Evolutionary conservation across 192 early-diverging fungal genomes (phyloP), one percentile per base, ranked within the genome.

Genomic region (Oehlia diaphana): DNA sequence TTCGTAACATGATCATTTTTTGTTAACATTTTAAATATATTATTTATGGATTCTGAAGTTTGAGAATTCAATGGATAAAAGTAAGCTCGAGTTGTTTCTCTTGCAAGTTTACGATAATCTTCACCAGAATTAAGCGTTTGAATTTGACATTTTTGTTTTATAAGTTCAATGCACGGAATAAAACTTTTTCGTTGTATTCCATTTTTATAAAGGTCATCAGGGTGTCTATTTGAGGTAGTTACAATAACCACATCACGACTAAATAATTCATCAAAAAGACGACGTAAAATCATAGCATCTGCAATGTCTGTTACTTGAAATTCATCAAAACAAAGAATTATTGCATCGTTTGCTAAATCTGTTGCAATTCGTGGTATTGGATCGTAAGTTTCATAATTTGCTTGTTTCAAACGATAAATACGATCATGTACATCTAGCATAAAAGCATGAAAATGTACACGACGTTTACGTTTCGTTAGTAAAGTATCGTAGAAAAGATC

Each of bases 281-380:
- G 90, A 62, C 96, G 87, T 66, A 97, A 79, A 44, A 97, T 91
- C 97, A 97, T 97, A 74, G 97, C 97, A 82, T 99, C 98, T 5
- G 94, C 95, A 78, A 99, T 98, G 82, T 99, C 96, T 2, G 98
- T 99, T 9, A 99, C 98, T 80, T 96, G 95, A 70, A 99, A 93
- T 82, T 99, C 97, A 79, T 99, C 97, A 86, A 99, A 95, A 82
- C 98, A 99, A 8, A 99, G 84, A 3, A 99, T 89, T 82, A 93
- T 91, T 8, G 95, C 92, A 33, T 95, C 91, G 35, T 87, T 87
- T 19, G 94, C 92, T 33, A 99, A 83, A 35, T 96, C 93, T 28
- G 89, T 87, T 2, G 98, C 95, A 70, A 99, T 90, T 1, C 86
- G 85, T 1, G 91, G 89, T 6, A 96, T 84, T 4, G 93, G 90